Conservation (phyloP, 2,329 filamentous ascomycete genomes). For the Fusarium tjaetaba region DNA sequence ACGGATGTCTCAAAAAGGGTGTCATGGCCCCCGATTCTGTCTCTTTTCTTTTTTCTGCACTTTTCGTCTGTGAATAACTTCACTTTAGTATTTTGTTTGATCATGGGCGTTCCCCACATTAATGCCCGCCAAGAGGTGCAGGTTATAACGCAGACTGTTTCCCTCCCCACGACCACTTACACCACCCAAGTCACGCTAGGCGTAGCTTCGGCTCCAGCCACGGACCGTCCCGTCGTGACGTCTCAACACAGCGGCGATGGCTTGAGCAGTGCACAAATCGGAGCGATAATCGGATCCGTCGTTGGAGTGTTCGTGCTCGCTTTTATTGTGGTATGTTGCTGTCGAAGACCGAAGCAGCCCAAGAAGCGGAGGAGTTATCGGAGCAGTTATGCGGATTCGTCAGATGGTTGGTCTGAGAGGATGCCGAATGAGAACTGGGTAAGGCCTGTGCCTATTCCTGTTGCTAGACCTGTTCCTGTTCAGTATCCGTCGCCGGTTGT, state of each 20-base stretch:
- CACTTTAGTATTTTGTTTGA: background rate
- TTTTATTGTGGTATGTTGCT: conserved; percentile 48
- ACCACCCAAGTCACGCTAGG: conserved; percentile 49
- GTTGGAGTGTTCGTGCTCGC: conserved; percentile 50
- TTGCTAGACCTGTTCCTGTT: conserved; percentile 11
- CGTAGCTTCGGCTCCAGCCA: conserved; percentile 18
- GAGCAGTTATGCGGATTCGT: conserved; percentile 23
- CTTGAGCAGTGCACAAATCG: conserved; percentile 51
- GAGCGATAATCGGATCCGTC: conserved; percentile 54
- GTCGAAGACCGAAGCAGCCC: conserved; percentile 23
- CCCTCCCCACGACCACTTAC: conserved; percentile 49
- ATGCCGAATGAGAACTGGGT: conserved; percentile 13
- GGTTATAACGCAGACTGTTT: conserved; percentile 52
- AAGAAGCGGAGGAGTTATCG: conserved; percentile 10
- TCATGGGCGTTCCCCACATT: conserved; percentile 25
- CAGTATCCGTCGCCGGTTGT: conserved; percentile 30
- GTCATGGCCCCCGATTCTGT: conserved; percentile 6
- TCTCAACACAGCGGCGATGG: conserved; percentile 31
- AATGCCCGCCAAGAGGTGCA: conserved; percentile 41
- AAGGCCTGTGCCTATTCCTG: conserved; percentile 13
- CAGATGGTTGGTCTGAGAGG: conserved; percentile 22
- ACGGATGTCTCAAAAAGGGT: conserved; percentile 32
- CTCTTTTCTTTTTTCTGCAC: conserved; percentile 15
- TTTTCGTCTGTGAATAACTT: conserved; percentile 32
- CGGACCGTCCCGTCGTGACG: conserved; percentile 21